These are phyloP conservation scores for Alternaria consortialis DNA, from an alignment of 2,329 filamentous ascomycete genomes.

Conservation along the genomic window DNA sequence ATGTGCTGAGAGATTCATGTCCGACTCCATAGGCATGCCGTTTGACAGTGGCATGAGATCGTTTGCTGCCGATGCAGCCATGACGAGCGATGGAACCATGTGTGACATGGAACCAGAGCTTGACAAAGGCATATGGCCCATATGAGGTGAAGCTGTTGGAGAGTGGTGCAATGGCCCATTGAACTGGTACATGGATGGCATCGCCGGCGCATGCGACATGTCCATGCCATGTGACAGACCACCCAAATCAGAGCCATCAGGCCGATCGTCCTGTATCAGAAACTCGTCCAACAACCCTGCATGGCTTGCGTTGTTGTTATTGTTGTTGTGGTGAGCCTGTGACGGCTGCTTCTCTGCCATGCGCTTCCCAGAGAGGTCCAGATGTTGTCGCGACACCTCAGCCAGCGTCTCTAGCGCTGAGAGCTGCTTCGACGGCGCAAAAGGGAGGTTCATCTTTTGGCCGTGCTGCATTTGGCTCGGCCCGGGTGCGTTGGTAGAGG, in stretches of 20 bases:
- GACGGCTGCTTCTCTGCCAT: conserved; percentile 45
- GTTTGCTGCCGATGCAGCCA: conserved; percentile 53
- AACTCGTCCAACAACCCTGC: conserved; percentile 49
- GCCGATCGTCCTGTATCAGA: conserved; percentile 49
- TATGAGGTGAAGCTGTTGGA: conserved; percentile 47
- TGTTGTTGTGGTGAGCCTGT: conserved; percentile 22
- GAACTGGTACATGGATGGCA: conserved; percentile 52
- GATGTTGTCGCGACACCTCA: conserved; percentile 79
- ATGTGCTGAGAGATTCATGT: conserved; percentile 40
- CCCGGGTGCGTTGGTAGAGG: conserved; percentile 19
- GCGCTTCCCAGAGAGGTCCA: conserved; percentile 66
- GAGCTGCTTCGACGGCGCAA: conserved; percentile 66
- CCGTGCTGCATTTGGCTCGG: conserved; percentile 35
- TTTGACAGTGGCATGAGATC: conserved; percentile 51
- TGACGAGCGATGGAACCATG: conserved; percentile 51
- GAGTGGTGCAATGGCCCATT: conserved; percentile 48
- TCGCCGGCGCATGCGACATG: conserved; percentile 43
- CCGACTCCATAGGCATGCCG: conserved; percentile 47
- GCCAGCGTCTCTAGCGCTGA: conserved; percentile 86
- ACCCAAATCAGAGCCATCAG: conserved; percentile 39
- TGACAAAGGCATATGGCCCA: conserved; percentile 42
- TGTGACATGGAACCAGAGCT: conserved; percentile 43
- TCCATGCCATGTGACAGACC: conserved; percentile 43
- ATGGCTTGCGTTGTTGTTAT: conserved; percentile 29
- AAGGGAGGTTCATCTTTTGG: conserved; percentile 53